Evolutionary conservation across 192 early-diverging fungal genomes (phyloP).

Genomic region (Coemansia sp.): DNA sequence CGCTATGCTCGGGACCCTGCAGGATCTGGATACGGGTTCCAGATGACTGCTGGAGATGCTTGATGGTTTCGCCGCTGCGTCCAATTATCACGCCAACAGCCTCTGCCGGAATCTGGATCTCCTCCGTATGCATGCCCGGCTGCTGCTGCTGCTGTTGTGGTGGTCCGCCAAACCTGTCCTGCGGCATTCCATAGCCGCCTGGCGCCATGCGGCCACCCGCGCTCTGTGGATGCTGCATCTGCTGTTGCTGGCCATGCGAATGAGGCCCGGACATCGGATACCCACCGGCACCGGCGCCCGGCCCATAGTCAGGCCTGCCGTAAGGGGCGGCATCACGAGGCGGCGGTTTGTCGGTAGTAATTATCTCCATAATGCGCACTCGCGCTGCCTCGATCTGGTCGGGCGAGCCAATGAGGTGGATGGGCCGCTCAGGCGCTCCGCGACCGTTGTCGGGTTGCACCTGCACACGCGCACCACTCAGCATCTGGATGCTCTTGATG

Average conservation of each 20-base stretch:
- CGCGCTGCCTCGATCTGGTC: constrained; percentile 70
- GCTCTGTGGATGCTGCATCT: neutral
- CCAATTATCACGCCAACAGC: constrained; percentile 51
- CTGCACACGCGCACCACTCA: constrained; percentile 69
- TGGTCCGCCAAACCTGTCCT: constrained; percentile 1
- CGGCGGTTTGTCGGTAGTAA: constrained; percentile 38
- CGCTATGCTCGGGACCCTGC: constrained; percentile 40
- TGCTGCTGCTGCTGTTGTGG: neutral
- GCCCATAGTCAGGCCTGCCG: neutral
- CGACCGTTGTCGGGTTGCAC: constrained; percentile 61
- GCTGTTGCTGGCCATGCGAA: neutral
- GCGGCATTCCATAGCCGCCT: constrained; percentile 8
- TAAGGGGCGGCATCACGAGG: neutral
- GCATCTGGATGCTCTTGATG: constrained; percentile 69
- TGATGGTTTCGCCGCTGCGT: constrained; percentile 51
- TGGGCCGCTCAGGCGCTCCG: constrained; percentile 53
- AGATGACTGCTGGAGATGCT: constrained; percentile 43
- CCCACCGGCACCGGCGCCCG: neutral
- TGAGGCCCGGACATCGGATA: neutral
- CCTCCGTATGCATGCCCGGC: constrained; percentile 23
- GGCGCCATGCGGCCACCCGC: constrained; percentile 4
- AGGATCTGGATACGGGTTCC: constrained; percentile 45
- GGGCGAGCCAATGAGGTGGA: constrained; percentile 70
- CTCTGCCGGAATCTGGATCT: constrained; percentile 42
- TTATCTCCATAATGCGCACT: constrained; percentile 74